phyloP scores from a whole-genome alignment of 2,329 filamentous ascomycete species.

The Colletotrichum neosansevieriae region DNA sequence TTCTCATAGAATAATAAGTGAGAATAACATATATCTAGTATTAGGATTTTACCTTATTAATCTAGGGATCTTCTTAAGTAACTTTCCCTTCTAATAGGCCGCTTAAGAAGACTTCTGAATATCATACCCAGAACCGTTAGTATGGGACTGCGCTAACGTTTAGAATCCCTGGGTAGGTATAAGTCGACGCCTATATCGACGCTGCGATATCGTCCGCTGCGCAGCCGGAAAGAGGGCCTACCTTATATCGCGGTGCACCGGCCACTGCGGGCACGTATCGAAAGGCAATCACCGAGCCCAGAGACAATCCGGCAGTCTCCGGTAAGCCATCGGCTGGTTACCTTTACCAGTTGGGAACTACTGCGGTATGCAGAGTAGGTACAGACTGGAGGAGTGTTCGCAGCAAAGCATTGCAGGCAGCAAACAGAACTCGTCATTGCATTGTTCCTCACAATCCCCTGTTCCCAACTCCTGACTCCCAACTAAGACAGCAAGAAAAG shows the following conservation, averaged over 20 bases:
- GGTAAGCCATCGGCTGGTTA: background rate
- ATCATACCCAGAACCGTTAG: too few species aligned
- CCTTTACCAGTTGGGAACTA: background rate
- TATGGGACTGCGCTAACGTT: too few species aligned
- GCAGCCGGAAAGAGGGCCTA: background rate
- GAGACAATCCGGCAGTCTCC: slow-evolving; percentile 10
- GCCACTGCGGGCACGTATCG: background rate
- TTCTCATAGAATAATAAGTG: too few species aligned
- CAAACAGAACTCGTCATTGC: slow-evolving; percentile 10
- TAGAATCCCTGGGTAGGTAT: too few species aligned
- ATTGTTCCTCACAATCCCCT: slow-evolving; percentile 22
- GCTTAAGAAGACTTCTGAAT: too few species aligned
- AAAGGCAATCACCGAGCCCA: slow-evolving; percentile 4
- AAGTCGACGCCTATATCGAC: slow-evolving; percentile 7
- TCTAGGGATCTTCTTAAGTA: too few species aligned
- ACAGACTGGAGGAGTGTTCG: background rate
- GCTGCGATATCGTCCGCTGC: slow-evolving; percentile 1
- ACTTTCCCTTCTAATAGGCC: too few species aligned
- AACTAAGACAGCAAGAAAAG: background rate
- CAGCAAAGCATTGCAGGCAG: background rate
- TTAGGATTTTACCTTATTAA: too few species aligned
- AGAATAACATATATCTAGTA: too few species aligned
- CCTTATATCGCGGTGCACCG: background rate
- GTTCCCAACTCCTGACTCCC: background rate
- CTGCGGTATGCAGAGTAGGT: background rate